phyloP scores from a whole-genome alignment of 441 rosid species.

The Erodium chrysanthum region DNA sequence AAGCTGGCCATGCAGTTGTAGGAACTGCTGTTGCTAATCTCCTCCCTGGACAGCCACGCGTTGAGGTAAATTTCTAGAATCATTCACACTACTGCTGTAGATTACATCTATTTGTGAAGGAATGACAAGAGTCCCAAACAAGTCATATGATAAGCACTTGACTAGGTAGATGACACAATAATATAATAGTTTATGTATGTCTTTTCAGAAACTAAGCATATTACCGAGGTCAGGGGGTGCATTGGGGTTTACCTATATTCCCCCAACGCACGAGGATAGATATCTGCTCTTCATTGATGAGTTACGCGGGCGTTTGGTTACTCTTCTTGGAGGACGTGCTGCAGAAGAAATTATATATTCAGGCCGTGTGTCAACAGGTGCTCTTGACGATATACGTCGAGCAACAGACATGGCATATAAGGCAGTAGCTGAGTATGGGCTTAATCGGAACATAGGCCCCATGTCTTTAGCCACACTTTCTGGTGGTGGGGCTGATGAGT shows the following conservation, averaged over 20 bases:
- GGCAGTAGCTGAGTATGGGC: slow-evolving; percentile 97
- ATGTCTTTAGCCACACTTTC: slow-evolving; percentile 75
- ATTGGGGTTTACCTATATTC: slow-evolving; percentile 51
- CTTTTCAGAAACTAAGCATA: slow-evolving; percentile 78
- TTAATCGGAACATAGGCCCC: slow-evolving; percentile 75
- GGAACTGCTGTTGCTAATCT: slow-evolving; percentile 93
- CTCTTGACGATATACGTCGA: slow-evolving; percentile 87
- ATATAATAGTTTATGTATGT: neutral
- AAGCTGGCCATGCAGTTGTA: slow-evolving; percentile 98
- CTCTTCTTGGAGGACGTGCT: slow-evolving; percentile 98
- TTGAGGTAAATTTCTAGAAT: slow-evolving; percentile 49
- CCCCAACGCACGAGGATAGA: slow-evolving; percentile 80
- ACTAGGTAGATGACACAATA: neutral
- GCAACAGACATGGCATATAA: slow-evolving; percentile 97
- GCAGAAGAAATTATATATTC: slow-evolving; percentile 92
- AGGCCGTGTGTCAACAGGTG: slow-evolving; percentile 93
- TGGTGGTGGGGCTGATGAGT: slow-evolving; percentile 37
- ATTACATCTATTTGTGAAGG: neutral
- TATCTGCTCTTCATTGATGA: slow-evolving; percentile 92
- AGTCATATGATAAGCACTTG: neutral
- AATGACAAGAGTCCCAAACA: no score
- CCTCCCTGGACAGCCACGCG: slow-evolving; percentile 85
- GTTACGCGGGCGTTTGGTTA: slow-evolving; percentile 86
- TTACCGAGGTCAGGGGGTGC: slow-evolving; percentile 44
- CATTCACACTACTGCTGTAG: neutral